Base-by-base conservation (phyloP, 768 basidiomycete species). In the Kwoniella europaea region DNA sequence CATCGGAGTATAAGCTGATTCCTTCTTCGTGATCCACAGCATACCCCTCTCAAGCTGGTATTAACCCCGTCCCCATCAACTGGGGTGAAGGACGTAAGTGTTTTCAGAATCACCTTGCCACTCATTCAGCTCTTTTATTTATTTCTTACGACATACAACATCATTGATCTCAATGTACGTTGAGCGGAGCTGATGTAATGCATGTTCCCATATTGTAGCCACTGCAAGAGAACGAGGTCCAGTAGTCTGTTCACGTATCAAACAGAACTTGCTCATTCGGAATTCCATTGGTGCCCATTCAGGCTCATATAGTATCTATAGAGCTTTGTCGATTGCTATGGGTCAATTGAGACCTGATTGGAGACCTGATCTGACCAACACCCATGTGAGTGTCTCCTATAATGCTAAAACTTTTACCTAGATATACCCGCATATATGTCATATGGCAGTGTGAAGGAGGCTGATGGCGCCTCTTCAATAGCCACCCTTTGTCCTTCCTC, bases 251-350 rank as follows among this genome's bases (percentile, higher is more conserved):
- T 94, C 92, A 1, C 91, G 95, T 27, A 90, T 94, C 22, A 88
- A 91, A 0, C 87, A 87, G 13, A 90, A 91, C 15, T 69, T 80
- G 3, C 75, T 75, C 16, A 88, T 90, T 64, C 90, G 96, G 57
- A 98, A 98, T 83, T 92, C 95, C 27, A 88, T 98, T 79, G 95
- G 96, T 10, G 94, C 96, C 0, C 94, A 97, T 82, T 90, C 90
- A 0, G 95, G 96, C 6, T 92, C 91, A 1, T 98, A 98, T 84
- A 93, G 92, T 15, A 94, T 97, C 84, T 98, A 97, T 83, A 90
- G 94, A 43, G 93, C 96, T 0, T 87, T 98, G 13, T 89, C 92
- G 10, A 94, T 97, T 80, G 96, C 94, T 9, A 91, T 96, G 68
- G 82, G 83, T 24, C 74, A 79, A 35, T 67, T 85, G n/a, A 74